Base-by-base conservation (phyloP, 1,284 basidiomycete genomes). In the Cutaneotrichosporon daszewskae region DNA sequence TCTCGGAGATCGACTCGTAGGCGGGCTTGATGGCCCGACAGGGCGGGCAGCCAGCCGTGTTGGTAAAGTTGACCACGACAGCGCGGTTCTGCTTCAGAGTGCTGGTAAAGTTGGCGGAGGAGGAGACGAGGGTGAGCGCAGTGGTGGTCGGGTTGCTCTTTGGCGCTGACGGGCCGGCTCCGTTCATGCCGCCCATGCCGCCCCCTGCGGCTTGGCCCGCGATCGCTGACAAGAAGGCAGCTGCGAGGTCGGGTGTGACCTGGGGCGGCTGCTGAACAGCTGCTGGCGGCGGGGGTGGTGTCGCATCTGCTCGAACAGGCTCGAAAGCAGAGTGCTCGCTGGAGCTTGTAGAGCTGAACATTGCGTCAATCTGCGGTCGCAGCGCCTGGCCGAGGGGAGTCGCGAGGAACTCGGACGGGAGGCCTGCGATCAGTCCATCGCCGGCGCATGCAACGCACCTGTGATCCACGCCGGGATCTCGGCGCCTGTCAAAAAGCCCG, bases 301-400 rank as follows among this genome's bases (percentile, higher is more conserved):
- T n/a, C 73, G 68, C 81, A 91, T 86, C 90, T 88, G 38, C 78
- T 75, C 58, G 92, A 88, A 51, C 92, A 91, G n/a, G n/a, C n/a
- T 24, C 47, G n/a, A 41, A 27, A 29, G 46, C 32, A 5, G 37
- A 29, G 34, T 43, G 47, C 43, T 49, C 47, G 26, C 32, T 83
- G 87, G 2, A 87, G 87, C 2, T 84, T 78, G 31, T 92, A 74
- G 4, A 74, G 18, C 79, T 73, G 68, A 81, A 91, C 87, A 91
- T 89, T 37, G 79, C 75, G 59, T 94, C 89, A 51, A 95, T 92
- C 31, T 83, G 87, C 0, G 89, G 89, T 2, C 84, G 79, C 29
- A 94, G 75, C 3, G 84, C 80, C n/a, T 80, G 79, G 6, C 90
- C 91, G 51, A 95, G 87, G 0, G 90, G 87, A 0, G 90, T 94